Evolutionary conservation across 345 rosid species (phyloP), one percentile per base, ranked within the genome.

Genomic region (Corchorus olitorius): DNA sequence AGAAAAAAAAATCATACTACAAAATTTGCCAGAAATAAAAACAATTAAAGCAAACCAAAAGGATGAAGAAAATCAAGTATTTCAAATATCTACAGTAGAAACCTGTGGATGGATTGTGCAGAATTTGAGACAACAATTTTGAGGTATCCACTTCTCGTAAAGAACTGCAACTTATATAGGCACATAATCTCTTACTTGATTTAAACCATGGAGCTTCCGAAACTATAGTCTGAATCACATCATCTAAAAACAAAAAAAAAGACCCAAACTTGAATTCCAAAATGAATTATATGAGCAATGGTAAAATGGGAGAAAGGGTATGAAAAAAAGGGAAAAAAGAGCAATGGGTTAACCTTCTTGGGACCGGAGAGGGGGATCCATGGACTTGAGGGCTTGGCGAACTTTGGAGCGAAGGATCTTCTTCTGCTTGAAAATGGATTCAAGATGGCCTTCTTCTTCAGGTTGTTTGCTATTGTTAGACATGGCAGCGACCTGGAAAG

Each of bases 181-280:
- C 97, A 76, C 99, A 92, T 77, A 96, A 66, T 52, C 95, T 81
- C 88, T 74, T 65, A 75, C 91, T 79, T 50, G 95, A 92, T 77
- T 86, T 92, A 82, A 96, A 94, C 98, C 94, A 96, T 8, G 90
- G 92, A 77, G 97, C 85, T 80, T 88, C 92, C 80, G 91, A 78
- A 73, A 92, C 90, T 81, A 82, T 79, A 17, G 79, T 88, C 81
- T 92, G 95, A 72, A 94, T 92, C 3, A 86, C 87, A 59, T 87
- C 85, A 74, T 96, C 98, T 96, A 78, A 33, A 34, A 55, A 75
- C 27, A 43, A 45, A 64, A 72, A 54, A 80, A 81, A 14, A 20
- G 11, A 61, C 17, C 16, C 41, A 49, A 62, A 4, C 0, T 37
- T 19, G 20, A 2, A 37, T 49, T 3, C 15, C 15, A n/a, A 14